Conservation (phyloP, 805 yeast species). For the Candida tibetensis region DNA sequence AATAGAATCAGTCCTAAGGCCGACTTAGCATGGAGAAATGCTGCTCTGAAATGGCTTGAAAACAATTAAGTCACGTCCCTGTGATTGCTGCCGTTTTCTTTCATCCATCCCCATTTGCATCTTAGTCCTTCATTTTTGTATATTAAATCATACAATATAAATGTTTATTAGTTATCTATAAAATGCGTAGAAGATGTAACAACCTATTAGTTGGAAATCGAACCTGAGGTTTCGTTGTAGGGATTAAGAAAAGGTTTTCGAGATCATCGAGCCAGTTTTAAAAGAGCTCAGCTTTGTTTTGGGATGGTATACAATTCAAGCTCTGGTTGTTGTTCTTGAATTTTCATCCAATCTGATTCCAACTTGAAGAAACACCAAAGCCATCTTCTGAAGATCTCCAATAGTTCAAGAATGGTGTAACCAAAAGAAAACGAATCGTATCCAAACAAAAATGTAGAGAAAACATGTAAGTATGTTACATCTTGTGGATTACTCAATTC, state of each 20-base stretch:
- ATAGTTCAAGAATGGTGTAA: constrained; percentile 60
- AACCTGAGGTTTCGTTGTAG: too few relatives aligned
- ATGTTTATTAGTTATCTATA: background rate
- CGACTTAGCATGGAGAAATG: constrained; percentile 47
- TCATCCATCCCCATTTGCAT: background rate
- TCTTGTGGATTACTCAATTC: constrained; percentile 11
- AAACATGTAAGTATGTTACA: constrained; percentile 10
- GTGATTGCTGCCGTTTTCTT: background rate
- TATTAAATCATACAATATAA: constrained; percentile 4
- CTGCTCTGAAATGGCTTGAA: constrained; percentile 45
- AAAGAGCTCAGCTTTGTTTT: background rate
- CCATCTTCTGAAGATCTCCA: constrained; percentile 83
- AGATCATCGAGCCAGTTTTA: too few relatives aligned
- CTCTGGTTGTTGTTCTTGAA: constrained; percentile 16
- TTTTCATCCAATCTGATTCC: constrained; percentile 65
- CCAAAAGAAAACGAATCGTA: constrained; percentile 49
- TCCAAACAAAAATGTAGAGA: constrained; percentile 35
- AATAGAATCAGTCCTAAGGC: constrained; percentile 47
- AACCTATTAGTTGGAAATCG: background rate
- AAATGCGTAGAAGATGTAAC: background rate
- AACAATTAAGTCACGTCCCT: constrained; percentile 8
- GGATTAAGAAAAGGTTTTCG: too few relatives aligned
- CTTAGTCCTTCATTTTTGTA: background rate
- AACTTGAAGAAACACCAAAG: constrained; percentile 84
- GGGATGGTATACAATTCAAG: constrained; percentile 8